A percentile compares a stretch with the other conserved stretches of the same genome.
Evolutionary conservation across 2,329 filamentous ascomycete species (phyloP).

Genomic region (Penicillium expansum): DNA sequence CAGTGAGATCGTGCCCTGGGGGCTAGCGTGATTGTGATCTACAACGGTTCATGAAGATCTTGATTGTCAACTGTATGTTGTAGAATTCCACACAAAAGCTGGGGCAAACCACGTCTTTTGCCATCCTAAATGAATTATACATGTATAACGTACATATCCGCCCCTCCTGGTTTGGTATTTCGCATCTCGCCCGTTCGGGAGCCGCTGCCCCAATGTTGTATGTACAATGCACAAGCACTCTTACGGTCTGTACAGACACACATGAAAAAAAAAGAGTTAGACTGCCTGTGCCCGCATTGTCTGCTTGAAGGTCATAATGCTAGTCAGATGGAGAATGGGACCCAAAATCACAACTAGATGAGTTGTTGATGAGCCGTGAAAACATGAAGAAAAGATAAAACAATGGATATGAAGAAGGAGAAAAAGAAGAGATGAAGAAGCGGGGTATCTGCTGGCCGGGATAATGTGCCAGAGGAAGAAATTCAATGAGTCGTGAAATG

Average conservation of each 20-base stretch:
- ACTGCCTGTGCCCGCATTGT: neutral
- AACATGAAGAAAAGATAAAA: neutral
- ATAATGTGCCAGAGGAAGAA: slow-evolving; percentile 22
- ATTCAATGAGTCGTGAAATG: slow-evolving; percentile 17
- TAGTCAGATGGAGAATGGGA: neutral
- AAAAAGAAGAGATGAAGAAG: slow-evolving; percentile 9
- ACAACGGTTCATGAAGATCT: slow-evolving; percentile 5
- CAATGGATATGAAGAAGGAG: neutral
- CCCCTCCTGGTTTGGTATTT: neutral
- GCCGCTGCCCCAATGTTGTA: neutral
- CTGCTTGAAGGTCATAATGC: neutral
- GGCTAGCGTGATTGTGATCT: slow-evolving; percentile 20
- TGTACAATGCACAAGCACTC: neutral
- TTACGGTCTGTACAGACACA: neutral
- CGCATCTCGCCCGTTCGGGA: neutral
- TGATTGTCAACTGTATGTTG: slow-evolving; percentile 10
- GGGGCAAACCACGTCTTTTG: neutral
- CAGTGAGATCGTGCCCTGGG: neutral
- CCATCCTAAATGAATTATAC: slow-evolving; percentile 1
- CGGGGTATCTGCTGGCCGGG: slow-evolving; percentile 37
- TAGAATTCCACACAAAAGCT: neutral
- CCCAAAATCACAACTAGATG: neutral
- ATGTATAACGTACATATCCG: neutral
- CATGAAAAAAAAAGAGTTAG: neutral
- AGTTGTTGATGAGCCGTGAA: neutral